Evolutionary conservation across 768 basidiomycete species (phyloP).

Genomic region (Phylloporus arenicola): DNA sequence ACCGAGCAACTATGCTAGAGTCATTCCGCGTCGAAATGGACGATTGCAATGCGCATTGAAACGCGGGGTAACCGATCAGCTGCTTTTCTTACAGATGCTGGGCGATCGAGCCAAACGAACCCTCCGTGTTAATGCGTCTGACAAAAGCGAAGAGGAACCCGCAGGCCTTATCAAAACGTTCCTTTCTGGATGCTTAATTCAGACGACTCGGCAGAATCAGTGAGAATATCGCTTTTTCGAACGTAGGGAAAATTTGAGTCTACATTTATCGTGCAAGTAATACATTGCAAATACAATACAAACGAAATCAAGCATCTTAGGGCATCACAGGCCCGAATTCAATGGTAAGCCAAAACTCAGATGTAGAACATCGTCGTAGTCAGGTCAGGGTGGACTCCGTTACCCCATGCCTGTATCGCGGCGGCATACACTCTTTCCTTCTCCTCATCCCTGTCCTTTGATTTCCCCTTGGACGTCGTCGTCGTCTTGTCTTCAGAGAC

Average conservation of each 20-base stretch:
- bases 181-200: not conserved
- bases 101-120: not conserved
- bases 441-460: conserved; percentile 30
- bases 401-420: conserved; percentile 41
- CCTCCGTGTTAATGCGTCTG: not conserved
- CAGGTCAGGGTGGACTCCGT: conserved; percentile 53
- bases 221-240: not conserved
- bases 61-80: not conserved
- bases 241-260: not conserved
- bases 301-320: not conserved
- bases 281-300: not conserved
- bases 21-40: too few relatives aligned
- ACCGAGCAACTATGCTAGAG: not conserved
- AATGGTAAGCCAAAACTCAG: conserved; percentile 27
- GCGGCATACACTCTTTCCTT: conserved; percentile 14
- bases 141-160: not conserved
- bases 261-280: not conserved
- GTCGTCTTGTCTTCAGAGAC: conserved; percentile 48
- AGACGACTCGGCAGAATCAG: not conserved
- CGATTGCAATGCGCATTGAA: too few relatives aligned
- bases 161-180: not conserved
- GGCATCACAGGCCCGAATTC: not conserved
- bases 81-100: not conserved
- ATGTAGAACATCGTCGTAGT: conserved; percentile 74
- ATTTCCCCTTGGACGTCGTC: conserved; percentile 30